Percentiles rank a stretch among this genome's conserved stretches.
These are phyloP conservation scores for Coemansia sp. DNA, from an alignment of 192 early-diverging fungal genomes.

Conservation along the genomic window DNA sequence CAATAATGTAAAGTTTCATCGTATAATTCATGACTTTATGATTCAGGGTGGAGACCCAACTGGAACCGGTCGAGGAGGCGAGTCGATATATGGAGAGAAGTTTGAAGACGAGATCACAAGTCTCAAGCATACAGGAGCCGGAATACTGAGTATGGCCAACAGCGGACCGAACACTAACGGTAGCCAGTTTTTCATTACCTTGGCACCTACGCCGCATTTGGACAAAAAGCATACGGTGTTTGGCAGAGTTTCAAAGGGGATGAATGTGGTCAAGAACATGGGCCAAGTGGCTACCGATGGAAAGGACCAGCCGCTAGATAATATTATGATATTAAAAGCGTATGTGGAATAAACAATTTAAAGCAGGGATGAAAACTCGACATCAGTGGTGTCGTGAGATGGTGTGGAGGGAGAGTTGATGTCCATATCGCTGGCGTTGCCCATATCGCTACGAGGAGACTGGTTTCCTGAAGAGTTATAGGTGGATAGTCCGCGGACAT, in stretches of 20 bases:
- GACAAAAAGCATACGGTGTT: slow-evolving; percentile 93
- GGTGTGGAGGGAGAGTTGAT: slow-evolving; percentile 1
- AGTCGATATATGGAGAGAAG: slow-evolving; percentile 62
- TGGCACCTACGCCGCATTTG: slow-evolving; percentile 67
- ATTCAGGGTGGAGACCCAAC: slow-evolving; percentile 98
- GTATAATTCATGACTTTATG: slow-evolving; percentile 89
- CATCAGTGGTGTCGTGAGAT: background rate
- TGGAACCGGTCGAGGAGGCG: slow-evolving; percentile 88
- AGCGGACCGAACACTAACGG: slow-evolving; percentile 87
- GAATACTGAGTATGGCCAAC: slow-evolving; percentile 95
- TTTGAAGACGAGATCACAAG: slow-evolving; percentile 72
- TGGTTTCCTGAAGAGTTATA: background rate
- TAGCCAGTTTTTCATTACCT: slow-evolving; percentile 74
- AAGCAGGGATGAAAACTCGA: background rate
- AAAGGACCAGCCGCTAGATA: slow-evolving; percentile 57
- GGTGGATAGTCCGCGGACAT: too few species aligned
- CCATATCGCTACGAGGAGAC: slow-evolving; percentile 19
- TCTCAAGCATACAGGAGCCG: slow-evolving; percentile 78
- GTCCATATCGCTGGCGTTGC: slow-evolving; percentile 28
- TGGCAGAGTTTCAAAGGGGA: slow-evolving; percentile 80
- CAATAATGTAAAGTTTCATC: slow-evolving; percentile 76
- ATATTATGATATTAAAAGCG: slow-evolving; percentile 17
- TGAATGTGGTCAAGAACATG: slow-evolving; percentile 73
- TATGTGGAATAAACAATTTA: background rate
- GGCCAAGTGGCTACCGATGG: slow-evolving; percentile 68